Base-by-base conservation (phyloP, 371 early-diverging fungal species). In the Neoconidiobolus thromboides region DNA sequence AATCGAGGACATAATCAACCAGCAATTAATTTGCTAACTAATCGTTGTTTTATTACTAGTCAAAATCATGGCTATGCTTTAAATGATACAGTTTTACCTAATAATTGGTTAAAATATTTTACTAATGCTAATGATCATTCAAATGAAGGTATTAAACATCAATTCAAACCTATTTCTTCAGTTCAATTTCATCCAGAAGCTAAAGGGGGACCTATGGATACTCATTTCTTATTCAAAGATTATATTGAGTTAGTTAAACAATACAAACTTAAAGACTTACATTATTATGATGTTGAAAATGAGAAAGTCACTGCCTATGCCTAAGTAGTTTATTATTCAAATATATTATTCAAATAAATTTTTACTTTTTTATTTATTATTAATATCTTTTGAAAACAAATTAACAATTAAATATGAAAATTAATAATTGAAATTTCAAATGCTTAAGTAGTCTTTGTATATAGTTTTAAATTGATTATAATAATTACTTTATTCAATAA, bases 121-220 rank as follows among this genome's bases (percentile, higher is more conserved):
- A 78, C 84, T 52, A 95, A 95, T 61, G 93, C 91, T 65, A 93
- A 93, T 64, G 96, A 95, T 66, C 89, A 89, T 0, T 85, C 87
- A 51, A 93, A 93, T 68, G 96, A 95, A 72, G 96, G 96, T 60
- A 82, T 93, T 57, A 73, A 80, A 36, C 93, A 92, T 68, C 60
- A 67, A 43, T 61, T 66, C 40, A 67, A 74, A 52, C 93, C 92
- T 14, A 87, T 82, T 64, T 69, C 75, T 60, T 83, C 86, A 4
- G 96, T 93, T 2, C 96, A 95, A 76, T 95, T 93, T 84, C 96
- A 95, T 67, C 96, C 96, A 9, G 96, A 95, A 68, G 89, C 94
- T 4, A 86, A 83, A 68, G 91, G 89, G 53, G 96, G 96, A n/a
- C 96, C 96, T 10, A 77, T 79, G 52, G 96, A 95, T 63, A 91